Percentiles rank a stretch among this genome's conserved stretches.
phyloP scores from a whole-genome alignment of 2,329 filamentous ascomycete species.

The Alternaria rosae region DNA sequence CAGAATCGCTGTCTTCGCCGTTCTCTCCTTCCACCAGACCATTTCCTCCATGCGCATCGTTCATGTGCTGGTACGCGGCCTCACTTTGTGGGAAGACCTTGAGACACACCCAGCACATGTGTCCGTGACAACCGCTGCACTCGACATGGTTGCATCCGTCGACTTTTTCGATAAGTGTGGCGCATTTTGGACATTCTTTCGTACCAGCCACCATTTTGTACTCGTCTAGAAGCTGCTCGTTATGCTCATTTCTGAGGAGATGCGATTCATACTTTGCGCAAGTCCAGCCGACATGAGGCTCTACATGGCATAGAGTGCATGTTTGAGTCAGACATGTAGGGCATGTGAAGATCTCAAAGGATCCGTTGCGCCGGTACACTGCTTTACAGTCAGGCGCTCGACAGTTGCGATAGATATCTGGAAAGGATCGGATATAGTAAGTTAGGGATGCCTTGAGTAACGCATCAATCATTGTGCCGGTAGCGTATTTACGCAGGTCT shows the following conservation, averaged over 20 bases:
- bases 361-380: slow-evolving; percentile 17
- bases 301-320: slow-evolving; percentile 29
- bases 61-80: slow-evolving; percentile 19
- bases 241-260: slow-evolving; percentile 19
- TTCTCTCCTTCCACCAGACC: background rate
- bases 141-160: slow-evolving; percentile 58
- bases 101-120: slow-evolving; percentile 30
- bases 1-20: background rate
- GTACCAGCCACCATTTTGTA: slow-evolving; percentile 21
- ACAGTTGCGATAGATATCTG: slow-evolving; percentile 24
- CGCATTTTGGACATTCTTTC: slow-evolving; percentile 42
- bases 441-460: slow-evolving; percentile 23
- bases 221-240: slow-evolving; percentile 15
- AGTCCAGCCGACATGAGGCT: slow-evolving; percentile 23
- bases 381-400: slow-evolving; percentile 26
- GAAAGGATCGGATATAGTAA: slow-evolving; percentile 18
- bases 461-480: slow-evolving; percentile 5
- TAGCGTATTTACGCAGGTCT: slow-evolving; percentile 9
- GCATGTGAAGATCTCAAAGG: slow-evolving; percentile 23
- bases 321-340: slow-evolving; percentile 21
- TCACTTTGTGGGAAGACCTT: slow-evolving; percentile 11
- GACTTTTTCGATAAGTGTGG: slow-evolving; percentile 53
- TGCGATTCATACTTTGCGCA: slow-evolving; percentile 23
- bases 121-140: slow-evolving; percentile 38
- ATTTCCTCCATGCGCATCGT: slow-evolving; percentile 11